Conservation (phyloP, 495 filamentous ascomycete species). For the Podospora pseudopauciseta region DNA sequence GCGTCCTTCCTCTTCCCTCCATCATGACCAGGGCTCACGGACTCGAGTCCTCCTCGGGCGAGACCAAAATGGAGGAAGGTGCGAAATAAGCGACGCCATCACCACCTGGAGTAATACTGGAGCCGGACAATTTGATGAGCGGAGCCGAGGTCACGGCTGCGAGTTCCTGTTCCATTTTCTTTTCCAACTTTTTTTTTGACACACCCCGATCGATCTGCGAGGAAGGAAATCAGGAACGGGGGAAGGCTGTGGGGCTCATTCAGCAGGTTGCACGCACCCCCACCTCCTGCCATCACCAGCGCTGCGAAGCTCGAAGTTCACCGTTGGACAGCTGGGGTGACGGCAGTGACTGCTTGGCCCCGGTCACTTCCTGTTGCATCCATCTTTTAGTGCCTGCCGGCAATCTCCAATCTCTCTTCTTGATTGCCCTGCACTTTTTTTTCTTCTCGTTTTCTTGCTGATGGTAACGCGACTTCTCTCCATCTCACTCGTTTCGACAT, state of each 20-base stretch:
- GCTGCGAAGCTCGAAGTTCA: not conserved
- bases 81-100: not conserved
- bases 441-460: not conserved
- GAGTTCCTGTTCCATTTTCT: not conserved
- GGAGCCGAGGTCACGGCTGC: not conserved
- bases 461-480: constrained; percentile 5
- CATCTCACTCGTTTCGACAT: not conserved
- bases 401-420: constrained; percentile 3
- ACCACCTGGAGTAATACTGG: not conserved
- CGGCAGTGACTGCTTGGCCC: constrained; percentile 5
- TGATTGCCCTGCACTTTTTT: not conserved
- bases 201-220: not conserved
- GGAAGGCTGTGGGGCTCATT: constrained; percentile 7
- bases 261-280: constrained; percentile 3
- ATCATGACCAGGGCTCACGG: not conserved
- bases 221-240: constrained; percentile 9
- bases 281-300: not conserved
- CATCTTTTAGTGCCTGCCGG: constrained; percentile 9
- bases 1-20: not conserved
- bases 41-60: not conserved
- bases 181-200: not conserved
- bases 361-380: not conserved
- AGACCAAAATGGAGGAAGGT: not conserved
- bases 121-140: not conserved
- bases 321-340: not conserved